Evolutionary conservation across 108 stramenopile genomes (phyloP).

Genomic region (Halocafeteria seosinensis): DNA sequence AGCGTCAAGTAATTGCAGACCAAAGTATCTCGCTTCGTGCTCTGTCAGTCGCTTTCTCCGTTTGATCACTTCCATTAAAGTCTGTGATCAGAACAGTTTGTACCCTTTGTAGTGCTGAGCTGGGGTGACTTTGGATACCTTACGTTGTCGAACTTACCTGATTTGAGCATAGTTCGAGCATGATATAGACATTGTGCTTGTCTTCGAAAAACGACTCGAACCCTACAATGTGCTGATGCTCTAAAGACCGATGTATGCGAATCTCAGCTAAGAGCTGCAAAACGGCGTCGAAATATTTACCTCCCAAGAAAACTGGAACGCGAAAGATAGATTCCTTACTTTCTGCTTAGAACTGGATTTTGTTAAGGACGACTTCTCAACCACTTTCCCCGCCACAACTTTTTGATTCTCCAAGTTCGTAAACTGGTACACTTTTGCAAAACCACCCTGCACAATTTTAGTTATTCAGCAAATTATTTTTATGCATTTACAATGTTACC

Average conservation of each 20-base stretch:
- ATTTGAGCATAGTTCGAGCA: constrained; percentile 87
- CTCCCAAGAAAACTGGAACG: background rate
- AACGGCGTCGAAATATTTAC: background rate
- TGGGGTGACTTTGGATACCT: too few species aligned
- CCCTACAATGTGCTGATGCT: constrained; percentile 69
- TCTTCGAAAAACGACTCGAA: constrained; percentile 98
- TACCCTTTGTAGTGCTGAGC: too few species aligned
- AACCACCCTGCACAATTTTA: constrained; percentile 54
- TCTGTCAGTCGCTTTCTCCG: constrained; percentile 42
- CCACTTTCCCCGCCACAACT: constrained; percentile 70
- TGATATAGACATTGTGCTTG: constrained; percentile 77
- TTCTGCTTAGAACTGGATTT: constrained; percentile 68
- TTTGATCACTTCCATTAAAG: constrained; percentile 8
- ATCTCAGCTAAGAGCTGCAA: constrained; percentile 86
- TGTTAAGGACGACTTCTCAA: constrained; percentile 68
- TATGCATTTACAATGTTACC: background rate
- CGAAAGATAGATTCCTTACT: constrained; percentile 32
- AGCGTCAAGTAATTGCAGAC: constrained; percentile 64
- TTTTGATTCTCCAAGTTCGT: constrained; percentile 57
- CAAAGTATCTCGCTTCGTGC: constrained; percentile 54
- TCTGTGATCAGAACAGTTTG: too few species aligned
- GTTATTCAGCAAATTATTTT: background rate
- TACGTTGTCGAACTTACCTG: constrained; percentile 29
- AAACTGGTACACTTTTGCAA: constrained; percentile 71
- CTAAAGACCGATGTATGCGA: constrained; percentile 80